phyloP scores from a whole-genome alignment of 2,329 filamentous ascomycete genomes.

The Exophiala calicioides region DNA sequence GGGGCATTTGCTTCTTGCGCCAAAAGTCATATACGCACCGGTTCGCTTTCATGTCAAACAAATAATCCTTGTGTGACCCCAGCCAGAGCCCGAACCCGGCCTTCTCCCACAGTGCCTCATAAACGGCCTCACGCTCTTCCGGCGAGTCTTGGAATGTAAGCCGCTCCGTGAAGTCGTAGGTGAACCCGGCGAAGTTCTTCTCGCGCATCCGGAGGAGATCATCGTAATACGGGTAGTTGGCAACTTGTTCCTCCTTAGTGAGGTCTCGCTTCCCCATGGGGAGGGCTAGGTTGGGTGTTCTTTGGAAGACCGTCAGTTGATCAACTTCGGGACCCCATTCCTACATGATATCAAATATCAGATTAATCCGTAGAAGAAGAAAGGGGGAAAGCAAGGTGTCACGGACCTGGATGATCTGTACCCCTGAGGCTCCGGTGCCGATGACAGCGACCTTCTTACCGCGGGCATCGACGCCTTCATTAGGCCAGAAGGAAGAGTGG shows the following conservation, averaged over 20 bases:
- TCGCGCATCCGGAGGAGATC: conserved; percentile 26
- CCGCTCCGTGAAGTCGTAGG: conserved; percentile 59
- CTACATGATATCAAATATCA: too few species aligned
- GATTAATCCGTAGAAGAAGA: too few species aligned
- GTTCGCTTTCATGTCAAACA: conserved; percentile 51
- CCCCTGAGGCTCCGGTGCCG: conserved; percentile 65
- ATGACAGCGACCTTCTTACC: conserved; percentile 64
- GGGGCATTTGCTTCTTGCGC: conserved; percentile 52
- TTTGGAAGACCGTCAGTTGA: conserved; percentile 57
- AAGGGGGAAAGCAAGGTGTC: too few species aligned
- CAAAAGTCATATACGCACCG: conserved; percentile 58
- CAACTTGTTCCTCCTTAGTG: conserved; percentile 51
- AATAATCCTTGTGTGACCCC: conserved; percentile 51
- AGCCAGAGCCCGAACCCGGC: conserved; percentile 60
- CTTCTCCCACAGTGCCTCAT: conserved; percentile 51
- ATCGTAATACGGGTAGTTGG: conserved; percentile 30
- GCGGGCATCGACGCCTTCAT: conserved; percentile 55
- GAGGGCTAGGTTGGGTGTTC: conserved; percentile 65
- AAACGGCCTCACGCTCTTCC: conserved; percentile 45
- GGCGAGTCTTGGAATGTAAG: conserved; percentile 37
- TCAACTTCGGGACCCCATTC: conserved; percentile 57
- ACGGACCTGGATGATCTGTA: conserved; percentile 67
- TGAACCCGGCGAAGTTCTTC: conserved; percentile 53
- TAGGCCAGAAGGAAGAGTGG: conserved; percentile 63
- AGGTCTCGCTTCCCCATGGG: conserved; percentile 59